Evolutionary conservation across 164 flowering plant genomes (phyloP), one percentile per base, ranked within the genome.

Genomic region (Aristolochia californica): DNA sequence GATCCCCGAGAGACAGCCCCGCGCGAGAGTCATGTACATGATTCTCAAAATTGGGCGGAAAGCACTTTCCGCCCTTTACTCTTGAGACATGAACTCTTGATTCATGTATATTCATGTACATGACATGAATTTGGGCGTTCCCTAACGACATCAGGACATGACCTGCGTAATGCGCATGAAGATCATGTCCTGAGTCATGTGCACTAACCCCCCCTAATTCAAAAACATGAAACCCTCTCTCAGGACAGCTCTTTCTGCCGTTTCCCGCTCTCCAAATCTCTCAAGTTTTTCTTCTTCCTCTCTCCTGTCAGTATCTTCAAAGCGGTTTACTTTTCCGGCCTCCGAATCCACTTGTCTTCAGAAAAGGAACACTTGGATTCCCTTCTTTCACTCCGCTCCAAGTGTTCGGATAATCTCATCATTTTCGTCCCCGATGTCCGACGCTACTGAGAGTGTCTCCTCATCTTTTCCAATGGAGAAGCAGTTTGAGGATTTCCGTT

Each of bases 401-500:
- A 47, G 20, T 20, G 49, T 47, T 20, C 20, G 49, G 21, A 47
- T 2, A 4, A 11, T 20, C 49, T 47, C 49, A 7, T 20, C 49
- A 16, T 16, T 17, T 7, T 20, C 49, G 20, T 20, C n/a, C 21
- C 13, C 49, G 49, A 17, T 20, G 20, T 17, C 49, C 15, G n/a
- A 23, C 27, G 53, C 27, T 34, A 27, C 18, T 1, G 54, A 22
- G 38, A 17, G 30, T 13, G 16, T 17, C 18, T 61, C 75, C 14
- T 47, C 58, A 8, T 48, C 78, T 43, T 60, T 72, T 34, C 55
- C 73, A 9, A 47, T 93, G 62, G 90, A 80, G 76, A 83, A 79
- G 61, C 97, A 93, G 74, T 89, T 89, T 69, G 81, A 81, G 56
- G 68, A 60, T 23, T 83, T 93, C 63, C 76, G 85, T 4, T 53